phyloP scores from a whole-genome alignment of 2,329 filamentous ascomycete genomes.

The Corynespora cassiicola region DNA sequence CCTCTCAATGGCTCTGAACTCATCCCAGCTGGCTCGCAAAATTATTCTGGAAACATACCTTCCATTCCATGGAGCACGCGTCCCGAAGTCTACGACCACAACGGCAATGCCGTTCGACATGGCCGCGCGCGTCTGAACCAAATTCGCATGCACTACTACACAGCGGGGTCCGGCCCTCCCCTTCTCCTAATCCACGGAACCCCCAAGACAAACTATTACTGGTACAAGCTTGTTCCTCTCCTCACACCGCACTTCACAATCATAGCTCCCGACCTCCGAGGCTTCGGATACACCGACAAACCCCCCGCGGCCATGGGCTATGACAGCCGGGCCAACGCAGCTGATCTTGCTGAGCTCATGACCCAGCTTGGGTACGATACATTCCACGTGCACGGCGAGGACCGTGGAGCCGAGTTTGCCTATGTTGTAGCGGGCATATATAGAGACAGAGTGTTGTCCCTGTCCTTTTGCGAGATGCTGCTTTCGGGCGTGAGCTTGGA shows the following conservation, averaged over 20 bases:
- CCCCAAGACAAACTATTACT: slow-evolving; percentile 29
- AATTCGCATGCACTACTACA: slow-evolving; percentile 18
- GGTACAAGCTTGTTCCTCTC: slow-evolving; percentile 41
- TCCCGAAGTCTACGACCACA: slow-evolving; percentile 17
- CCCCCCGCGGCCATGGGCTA: slow-evolving; percentile 41
- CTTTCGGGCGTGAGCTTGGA: slow-evolving; percentile 38
- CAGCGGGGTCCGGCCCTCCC: slow-evolving; percentile 9
- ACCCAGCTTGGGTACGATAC: slow-evolving; percentile 38
- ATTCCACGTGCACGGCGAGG: slow-evolving; percentile 44
- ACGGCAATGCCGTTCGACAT: slow-evolving; percentile 13
- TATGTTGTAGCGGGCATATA: slow-evolving; percentile 41
- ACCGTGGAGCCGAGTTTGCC: slow-evolving; percentile 44
- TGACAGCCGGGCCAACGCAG: slow-evolving; percentile 37
- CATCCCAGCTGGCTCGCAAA: too few relatives aligned
- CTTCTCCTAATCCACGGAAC: slow-evolving; percentile 15
- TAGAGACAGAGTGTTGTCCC: slow-evolving; percentile 36
- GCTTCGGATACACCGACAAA: slow-evolving; percentile 47
- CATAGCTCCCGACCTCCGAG: slow-evolving; percentile 42
- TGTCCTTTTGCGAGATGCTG: slow-evolving; percentile 42
- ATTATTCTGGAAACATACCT: slow-evolving; percentile 15
- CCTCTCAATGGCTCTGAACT: slow-evolving; percentile 11
- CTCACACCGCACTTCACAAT: slow-evolving; percentile 40
- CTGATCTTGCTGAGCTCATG: slow-evolving; percentile 43
- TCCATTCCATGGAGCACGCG: slow-evolving; percentile 12
- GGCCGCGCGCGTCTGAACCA: slow-evolving; percentile 14